Conservation (phyloP, 2,329 filamentous ascomycete genomes). For the Endoconidiophora polonica region DNA sequence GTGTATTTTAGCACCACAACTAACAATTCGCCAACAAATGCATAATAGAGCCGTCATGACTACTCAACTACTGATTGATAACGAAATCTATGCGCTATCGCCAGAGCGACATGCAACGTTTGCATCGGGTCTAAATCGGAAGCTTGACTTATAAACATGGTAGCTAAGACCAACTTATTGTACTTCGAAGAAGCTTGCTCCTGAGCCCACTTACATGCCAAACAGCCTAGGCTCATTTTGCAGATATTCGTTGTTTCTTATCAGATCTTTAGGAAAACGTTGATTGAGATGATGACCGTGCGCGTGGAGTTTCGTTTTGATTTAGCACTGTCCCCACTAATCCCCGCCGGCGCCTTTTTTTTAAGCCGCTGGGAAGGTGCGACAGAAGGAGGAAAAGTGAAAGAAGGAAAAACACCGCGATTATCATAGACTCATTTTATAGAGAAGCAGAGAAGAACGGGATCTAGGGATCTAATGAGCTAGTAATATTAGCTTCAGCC, state of each 20-base stretch:
- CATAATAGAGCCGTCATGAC: too few species aligned
- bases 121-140: too few species aligned
- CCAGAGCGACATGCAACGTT: too few species aligned
- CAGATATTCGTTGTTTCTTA: background rate
- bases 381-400: too few species aligned
- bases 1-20: too few species aligned
- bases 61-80: slow-evolving; percentile 1
- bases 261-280: background rate
- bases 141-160: too few species aligned
- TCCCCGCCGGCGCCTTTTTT: background rate
- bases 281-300: slow-evolving; percentile 1
- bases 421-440: too few species aligned
- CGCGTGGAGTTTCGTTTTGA: background rate
- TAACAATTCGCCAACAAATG: too few species aligned
- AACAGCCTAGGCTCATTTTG: too few species aligned
- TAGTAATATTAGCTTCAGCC: background rate
- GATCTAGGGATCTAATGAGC: background rate
- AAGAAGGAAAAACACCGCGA: too few species aligned
- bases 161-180: background rate
- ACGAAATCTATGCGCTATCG: background rate
- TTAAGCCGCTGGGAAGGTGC: too few species aligned
- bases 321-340: slow-evolving; percentile 6
- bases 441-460: background rate
- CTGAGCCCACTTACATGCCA: background rate
- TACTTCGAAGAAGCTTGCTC: background rate